Conservation (phyloP, 768 basidiomycete genomes). For the Pilatotrama ljubarskyi region DNA sequence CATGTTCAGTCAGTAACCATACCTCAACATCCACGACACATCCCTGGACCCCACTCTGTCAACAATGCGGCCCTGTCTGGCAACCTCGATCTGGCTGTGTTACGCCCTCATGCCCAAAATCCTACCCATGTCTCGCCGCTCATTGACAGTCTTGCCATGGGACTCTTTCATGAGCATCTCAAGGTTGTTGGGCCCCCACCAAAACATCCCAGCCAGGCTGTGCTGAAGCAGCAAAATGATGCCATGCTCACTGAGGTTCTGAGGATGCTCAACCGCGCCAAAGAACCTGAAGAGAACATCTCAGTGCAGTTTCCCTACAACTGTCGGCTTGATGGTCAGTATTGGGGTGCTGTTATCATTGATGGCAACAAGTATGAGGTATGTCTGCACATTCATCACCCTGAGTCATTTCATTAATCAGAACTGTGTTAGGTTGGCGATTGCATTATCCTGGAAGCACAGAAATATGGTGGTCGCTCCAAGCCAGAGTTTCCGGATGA, state of each 20-base stretch:
- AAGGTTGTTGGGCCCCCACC: conserved; percentile 53
- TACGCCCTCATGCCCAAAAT: conserved; percentile 53
- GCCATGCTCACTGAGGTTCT: conserved; percentile 1
- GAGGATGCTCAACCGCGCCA: conserved; percentile 3
- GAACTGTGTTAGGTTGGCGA: conserved; percentile 62
- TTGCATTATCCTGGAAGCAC: conserved; percentile 52
- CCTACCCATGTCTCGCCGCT: conserved; percentile 64
- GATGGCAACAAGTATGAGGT: conserved; percentile 43
- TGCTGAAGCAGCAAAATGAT: background rate
- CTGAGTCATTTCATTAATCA: background rate
- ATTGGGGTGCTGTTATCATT: conserved; percentile 40
- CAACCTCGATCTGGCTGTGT: conserved; percentile 56
- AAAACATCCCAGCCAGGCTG: background rate
- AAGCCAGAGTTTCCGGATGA: conserved; percentile 38
- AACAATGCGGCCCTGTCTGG: conserved; percentile 16
- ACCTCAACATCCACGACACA: conserved; percentile 3
- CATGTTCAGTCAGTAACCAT: background rate
- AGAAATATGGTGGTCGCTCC: conserved; percentile 31
- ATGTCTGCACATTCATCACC: background rate
- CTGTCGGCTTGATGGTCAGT: conserved; percentile 17
- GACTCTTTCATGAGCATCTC: conserved; percentile 56
- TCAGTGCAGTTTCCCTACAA: background rate
- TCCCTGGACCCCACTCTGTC: background rate
- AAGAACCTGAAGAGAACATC: background rate
- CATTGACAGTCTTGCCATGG: conserved; percentile 51